Evolutionary conservation across 73 alveolate species (phyloP), one percentile per base, ranked within the genome.

Genomic region (Paramecium sonneborni): DNA sequence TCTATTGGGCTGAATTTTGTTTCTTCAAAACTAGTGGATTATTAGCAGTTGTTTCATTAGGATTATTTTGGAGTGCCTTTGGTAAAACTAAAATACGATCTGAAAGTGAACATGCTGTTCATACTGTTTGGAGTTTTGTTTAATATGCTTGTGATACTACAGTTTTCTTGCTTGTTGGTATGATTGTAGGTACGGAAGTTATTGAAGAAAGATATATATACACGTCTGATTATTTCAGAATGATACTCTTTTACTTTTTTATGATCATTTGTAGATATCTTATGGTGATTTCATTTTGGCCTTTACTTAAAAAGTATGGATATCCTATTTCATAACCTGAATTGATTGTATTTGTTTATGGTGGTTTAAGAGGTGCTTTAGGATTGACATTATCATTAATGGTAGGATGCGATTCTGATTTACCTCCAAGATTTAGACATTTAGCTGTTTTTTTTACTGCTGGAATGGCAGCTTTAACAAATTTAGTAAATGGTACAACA

Each of bases 361-460:
- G 95, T 5, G 97, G 97, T 26, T 69, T 94, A 23, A 85, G 97
- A 86, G 97, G 97, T 0, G 97, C 97, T 7, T 85, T 94, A n/a
- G 95, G 95, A 46, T 55, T 94, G 84, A 94, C 95, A 15, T 92
- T 94, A 3, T 92, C 97, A 0, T 67, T 94, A 15, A 68, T 92
- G 41, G 97, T 94, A 20, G 93, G 86, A 43, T 92, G 88, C 15
- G 95, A 92, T 85, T n/a, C 32, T 0, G 97, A 86, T 32, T 57
- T 94, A 14, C 55, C 57, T 34, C 84, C 91, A 26, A 88, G 94
- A 70, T 88, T 88, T 15, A 88, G 94, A 88, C 87, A 88, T 32
- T 44, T 88, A 56, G 30, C 94, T 43, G 62, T 94, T 11, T 94
- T 94, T 88, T 93, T 92, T 44, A 94, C 94, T 28, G 95, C 95